Evolutionary conservation across 495 filamentous ascomycete genomes (phyloP).

Genomic region (Pyrenopolyporus hunteri): DNA sequence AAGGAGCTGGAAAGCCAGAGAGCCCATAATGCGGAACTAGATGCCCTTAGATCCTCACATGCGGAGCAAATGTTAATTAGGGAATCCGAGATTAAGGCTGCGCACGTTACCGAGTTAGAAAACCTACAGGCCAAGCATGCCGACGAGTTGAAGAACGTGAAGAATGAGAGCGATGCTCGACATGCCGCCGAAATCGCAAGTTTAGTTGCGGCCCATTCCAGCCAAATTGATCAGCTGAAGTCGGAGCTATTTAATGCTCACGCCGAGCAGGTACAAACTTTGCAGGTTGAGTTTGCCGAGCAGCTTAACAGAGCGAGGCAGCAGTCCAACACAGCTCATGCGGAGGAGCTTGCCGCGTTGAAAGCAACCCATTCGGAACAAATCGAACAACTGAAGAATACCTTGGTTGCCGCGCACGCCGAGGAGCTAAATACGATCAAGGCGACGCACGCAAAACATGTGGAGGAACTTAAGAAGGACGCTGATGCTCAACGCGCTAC

Average conservation of each 20-base stretch:
- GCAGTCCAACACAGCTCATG: constrained; percentile 37
- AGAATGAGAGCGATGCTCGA: constrained; percentile 39
- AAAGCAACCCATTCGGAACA: constrained; percentile 46
- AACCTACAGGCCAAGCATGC: constrained; percentile 41
- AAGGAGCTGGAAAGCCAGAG: constrained; percentile 33
- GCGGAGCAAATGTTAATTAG: constrained; percentile 25
- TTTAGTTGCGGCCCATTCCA: constrained; percentile 33
- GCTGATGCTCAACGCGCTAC: constrained; percentile 19
- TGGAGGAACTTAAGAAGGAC: constrained; percentile 35
- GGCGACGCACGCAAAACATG: constrained; percentile 45
- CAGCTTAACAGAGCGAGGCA: constrained; percentile 44
- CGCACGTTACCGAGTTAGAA: constrained; percentile 35
- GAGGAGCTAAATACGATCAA: constrained; percentile 47
- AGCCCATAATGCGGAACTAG: constrained; percentile 41
- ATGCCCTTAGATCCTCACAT: constrained; percentile 39
- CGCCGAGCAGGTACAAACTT: constrained; percentile 52
- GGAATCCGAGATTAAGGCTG: constrained; percentile 38
- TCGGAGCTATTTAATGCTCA: constrained; percentile 52
- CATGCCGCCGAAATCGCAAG: constrained; percentile 37
- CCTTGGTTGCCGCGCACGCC: constrained; percentile 33
- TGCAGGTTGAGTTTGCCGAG: constrained; percentile 49
- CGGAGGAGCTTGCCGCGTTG: constrained; percentile 46
- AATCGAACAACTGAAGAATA: constrained; percentile 41
- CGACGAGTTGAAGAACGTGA: constrained; percentile 43
- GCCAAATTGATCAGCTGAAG: constrained; percentile 45